Conservation (phyloP, 768 basidiomycete genomes). For the Mycena polygramma region DNA sequence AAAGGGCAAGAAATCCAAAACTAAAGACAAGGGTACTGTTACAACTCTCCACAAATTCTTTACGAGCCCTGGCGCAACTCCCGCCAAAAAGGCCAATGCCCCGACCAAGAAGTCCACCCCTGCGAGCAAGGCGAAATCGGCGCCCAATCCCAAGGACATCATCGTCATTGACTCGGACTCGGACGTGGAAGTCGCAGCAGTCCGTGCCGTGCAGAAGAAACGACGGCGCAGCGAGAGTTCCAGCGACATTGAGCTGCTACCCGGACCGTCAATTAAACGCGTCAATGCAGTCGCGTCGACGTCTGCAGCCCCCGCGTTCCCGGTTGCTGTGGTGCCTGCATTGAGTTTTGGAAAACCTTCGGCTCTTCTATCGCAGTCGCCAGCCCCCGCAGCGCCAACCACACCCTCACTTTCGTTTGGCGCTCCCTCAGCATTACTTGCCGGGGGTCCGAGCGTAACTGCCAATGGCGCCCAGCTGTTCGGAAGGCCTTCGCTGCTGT, state of each 20-base stretch:
- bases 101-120: slow-evolving; percentile 5
- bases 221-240: slow-evolving; percentile 43
- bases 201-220: slow-evolving; percentile 30
- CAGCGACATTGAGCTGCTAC: slow-evolving; percentile 38
- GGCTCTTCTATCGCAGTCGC: slow-evolving; percentile 9
- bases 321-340: neutral
- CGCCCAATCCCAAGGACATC: slow-evolving; percentile 50
- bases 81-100: slow-evolving; percentile 10
- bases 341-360: slow-evolving; percentile 32
- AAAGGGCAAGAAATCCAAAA: slow-evolving; percentile 12
- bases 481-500: slow-evolving; percentile 30
- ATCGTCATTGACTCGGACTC: slow-evolving; percentile 77
- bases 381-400: neutral
- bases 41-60: slow-evolving; percentile 36
- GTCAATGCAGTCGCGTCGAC: slow-evolving; percentile 2
- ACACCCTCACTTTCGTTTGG: slow-evolving; percentile 35
- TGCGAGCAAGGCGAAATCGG: neutral
- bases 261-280: slow-evolving; percentile 25
- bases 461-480: slow-evolving; percentile 13
- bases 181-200: slow-evolving; percentile 48
- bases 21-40: slow-evolving; percentile 14
- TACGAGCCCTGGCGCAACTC: slow-evolving; percentile 21
- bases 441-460: neutral
- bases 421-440: slow-evolving; percentile 38
- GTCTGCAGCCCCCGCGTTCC: neutral